phyloP scores from a whole-genome alignment of 2,329 filamentous ascomycete species.

The Exophiala mesophila region DNA sequence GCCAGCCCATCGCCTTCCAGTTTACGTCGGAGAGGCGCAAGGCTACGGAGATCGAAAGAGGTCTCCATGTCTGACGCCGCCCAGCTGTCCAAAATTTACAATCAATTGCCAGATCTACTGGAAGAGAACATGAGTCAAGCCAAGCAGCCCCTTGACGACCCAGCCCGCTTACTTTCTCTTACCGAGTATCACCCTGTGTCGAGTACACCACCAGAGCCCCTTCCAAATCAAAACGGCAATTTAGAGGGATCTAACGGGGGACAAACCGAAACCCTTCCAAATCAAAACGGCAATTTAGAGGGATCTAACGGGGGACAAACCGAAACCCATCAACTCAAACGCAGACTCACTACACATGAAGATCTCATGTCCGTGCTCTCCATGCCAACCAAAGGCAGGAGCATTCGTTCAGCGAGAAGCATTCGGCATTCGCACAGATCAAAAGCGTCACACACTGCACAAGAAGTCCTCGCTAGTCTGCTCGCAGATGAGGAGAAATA shows the following conservation, averaged over 20 bases:
- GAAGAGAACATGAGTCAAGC: constrained; percentile 4
- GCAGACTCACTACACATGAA: constrained; percentile 81
- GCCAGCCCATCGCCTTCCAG: constrained; percentile 24
- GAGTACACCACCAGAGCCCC: too few species aligned
- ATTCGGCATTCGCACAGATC: constrained; percentile 61
- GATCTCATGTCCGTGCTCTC: constrained; percentile 93
- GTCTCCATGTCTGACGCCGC: not conserved
- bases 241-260: not conserved
- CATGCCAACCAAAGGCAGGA: constrained; percentile 56
- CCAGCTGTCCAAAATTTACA: not conserved
- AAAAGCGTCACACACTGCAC: constrained; percentile 56
- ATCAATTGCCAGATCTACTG: not conserved
- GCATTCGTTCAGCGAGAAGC: constrained; percentile 71
- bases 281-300: not conserved
- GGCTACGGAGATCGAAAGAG: constrained; percentile 11
- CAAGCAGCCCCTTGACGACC: constrained; percentile 4
- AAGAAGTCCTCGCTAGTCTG: constrained; percentile 76
- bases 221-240: too few species aligned
- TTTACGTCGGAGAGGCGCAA: constrained; percentile 28
- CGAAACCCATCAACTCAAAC: constrained; percentile 49
- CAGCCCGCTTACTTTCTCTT: not conserved
- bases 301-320: not conserved
- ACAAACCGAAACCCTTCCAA: too few species aligned
- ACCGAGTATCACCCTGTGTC: not conserved
- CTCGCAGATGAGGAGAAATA: constrained; percentile 81